Conservation (phyloP, 2,329 filamentous ascomycete species). For the Cytospora piceae region DNA sequence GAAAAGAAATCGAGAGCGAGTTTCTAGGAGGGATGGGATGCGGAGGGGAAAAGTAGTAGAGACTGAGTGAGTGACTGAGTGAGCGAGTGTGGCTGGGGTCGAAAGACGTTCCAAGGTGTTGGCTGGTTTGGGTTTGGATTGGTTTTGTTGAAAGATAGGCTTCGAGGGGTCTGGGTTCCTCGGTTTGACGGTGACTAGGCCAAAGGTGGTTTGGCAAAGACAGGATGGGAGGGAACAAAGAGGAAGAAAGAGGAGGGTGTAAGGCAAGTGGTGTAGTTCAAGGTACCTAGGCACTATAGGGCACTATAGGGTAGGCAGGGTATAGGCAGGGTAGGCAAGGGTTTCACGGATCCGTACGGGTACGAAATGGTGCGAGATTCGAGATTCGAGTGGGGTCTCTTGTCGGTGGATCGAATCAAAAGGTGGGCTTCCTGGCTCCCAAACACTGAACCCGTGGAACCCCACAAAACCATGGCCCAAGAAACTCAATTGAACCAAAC, state of each 20-base stretch:
- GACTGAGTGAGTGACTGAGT: background rate
- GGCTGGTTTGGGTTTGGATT: background rate
- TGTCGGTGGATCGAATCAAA: background rate
- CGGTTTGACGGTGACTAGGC: slow-evolving; percentile 9
- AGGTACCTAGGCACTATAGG: too few relatives aligned
- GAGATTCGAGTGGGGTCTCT: background rate
- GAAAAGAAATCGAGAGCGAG: background rate
- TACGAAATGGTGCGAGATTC: background rate
- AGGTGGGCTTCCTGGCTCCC: background rate
- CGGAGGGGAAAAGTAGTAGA: background rate
- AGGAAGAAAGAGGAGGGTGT: background rate
- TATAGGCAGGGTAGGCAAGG: background rate
- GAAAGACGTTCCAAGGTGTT: background rate
- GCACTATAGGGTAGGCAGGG: background rate
- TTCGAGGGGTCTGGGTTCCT: slow-evolving; percentile 4
- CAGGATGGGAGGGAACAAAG: background rate
- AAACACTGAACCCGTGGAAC: background rate
- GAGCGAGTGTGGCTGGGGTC: background rate
- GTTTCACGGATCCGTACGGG: background rate
- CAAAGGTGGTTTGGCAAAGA: slow-evolving; percentile 4
- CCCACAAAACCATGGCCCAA: background rate
- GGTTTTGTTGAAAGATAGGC: slow-evolving; percentile 14
- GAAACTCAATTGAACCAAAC: background rate
- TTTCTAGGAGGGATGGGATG: background rate
- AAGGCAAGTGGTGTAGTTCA: too few relatives aligned